Base-by-base conservation (phyloP, 495 filamentous ascomycete genomes). In the Corynascus novoguineensis region DNA sequence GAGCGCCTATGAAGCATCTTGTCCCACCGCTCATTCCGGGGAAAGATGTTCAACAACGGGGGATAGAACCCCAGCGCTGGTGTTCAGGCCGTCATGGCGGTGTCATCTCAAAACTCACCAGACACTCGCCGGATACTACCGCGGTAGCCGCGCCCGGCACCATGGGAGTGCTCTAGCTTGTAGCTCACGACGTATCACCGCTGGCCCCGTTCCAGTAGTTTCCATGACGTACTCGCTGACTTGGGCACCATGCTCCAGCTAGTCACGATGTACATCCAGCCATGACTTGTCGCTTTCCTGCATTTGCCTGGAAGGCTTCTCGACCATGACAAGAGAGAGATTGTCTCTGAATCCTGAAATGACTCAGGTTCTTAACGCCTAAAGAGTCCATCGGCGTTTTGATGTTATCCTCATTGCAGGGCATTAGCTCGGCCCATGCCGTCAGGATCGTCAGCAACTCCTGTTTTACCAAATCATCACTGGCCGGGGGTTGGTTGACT, bases 81-180 rank as follows among this genome's bases (percentile, higher is more conserved):
- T 24, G 14, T 1, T 27, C 5, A 28, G 42, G 50, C 50, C 31
- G 50, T 53, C 50, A 44, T 53, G 37, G 27, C 37, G 50, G 50
- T 37, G 15, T 37, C 37, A 5, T 22, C 4, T 10, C 25, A 7
- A 4, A 24, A 7, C 1, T 5, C 3, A 19, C 32, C 34, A 8
- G 10, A 19, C 17, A 7, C 1, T 5, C 3, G 21, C 32, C 34
- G 15, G 10, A 19, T 27, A 10, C 22, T 40, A 14, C 22, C 27
- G 28, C 49, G 49, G 34, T 35, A 29, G 14, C 19, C 14, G 5
- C 49, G 3, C 22, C 19, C 49, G 34, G 34, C 22, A 29, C 31
- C 48, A 50, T 22, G 22, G 49, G 34, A 21, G 31, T 10, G n/a
- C 25, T 28, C 5, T 5, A 25, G 29, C 44, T n/a, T 10, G 15